Conservation (phyloP, 139 green algal genomes). For the Closterium sp. region DNA sequence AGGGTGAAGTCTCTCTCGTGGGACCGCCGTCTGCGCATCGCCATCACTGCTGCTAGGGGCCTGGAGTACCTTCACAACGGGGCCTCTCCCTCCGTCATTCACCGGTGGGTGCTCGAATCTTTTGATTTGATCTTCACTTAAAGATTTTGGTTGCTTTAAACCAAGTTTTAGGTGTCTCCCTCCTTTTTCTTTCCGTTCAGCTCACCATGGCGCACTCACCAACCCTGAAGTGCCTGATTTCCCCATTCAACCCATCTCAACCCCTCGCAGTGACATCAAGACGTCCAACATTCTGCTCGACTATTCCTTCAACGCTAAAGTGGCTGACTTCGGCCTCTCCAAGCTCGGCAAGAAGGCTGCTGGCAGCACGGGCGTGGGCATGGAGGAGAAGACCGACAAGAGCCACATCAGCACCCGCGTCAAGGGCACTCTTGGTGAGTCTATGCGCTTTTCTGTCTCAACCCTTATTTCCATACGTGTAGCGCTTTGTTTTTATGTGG, state of each 20-base stretch:
- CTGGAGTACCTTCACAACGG: conserved; percentile 37
- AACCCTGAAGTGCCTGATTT: too few species aligned
- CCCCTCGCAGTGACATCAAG: conserved; percentile 31
- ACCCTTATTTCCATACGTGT: too few species aligned
- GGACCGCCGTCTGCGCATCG: conserved; percentile 21
- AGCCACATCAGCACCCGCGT: conserved; percentile 35
- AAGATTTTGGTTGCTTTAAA: too few species aligned
- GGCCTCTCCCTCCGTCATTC: conserved; percentile 25
- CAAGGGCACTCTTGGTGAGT: conserved; percentile 26
- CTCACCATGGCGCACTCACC: too few species aligned
- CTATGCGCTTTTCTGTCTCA: too few species aligned
- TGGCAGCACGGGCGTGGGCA: background rate
- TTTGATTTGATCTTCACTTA: too few species aligned
- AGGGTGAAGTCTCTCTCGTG: background rate
- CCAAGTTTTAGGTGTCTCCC: background rate
- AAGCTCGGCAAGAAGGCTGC: background rate
- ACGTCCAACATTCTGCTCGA: conserved; percentile 32
- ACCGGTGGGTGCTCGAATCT: conserved; percentile 32
- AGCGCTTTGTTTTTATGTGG: too few species aligned
- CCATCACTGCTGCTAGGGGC: conserved; percentile 1
- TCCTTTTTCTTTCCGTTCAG: too few species aligned
- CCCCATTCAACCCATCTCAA: too few species aligned
- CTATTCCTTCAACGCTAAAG: conserved; percentile 8
- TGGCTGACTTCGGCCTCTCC: conserved; percentile 38
- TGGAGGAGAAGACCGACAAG: background rate